Base-by-base conservation (phyloP, 1,139 yeast species). In the Candida sanyaensis region DNA sequence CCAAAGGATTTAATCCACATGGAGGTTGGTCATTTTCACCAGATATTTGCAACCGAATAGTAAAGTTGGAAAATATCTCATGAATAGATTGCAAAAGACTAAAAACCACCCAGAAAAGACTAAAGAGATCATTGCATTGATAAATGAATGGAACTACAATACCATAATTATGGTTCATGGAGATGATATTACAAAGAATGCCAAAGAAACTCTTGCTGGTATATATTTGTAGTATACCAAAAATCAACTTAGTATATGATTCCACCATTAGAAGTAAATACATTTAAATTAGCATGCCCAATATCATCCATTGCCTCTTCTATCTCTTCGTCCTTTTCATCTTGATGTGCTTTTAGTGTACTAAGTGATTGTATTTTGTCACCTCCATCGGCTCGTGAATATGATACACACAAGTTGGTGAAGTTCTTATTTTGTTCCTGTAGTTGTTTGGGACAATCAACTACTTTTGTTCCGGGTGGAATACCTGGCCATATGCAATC, bases 81-180 rank as follows among this genome's bases (percentile, higher is more conserved):
- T 27, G 64, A 60, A 17, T 60, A 41, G 43, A 30, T 21, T 47
- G 9, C 45, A 55, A 42, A 50, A 62, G 39, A 59, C 58, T 40
- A 55, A 52, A 44, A 34, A 52, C 11, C 29, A 37, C 38, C 49
- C 49, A n/a, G 53, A 46, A 29, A 49, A 51, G 6, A 32, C 44
- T 7, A 53, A 33, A n/a, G 75, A 66, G 1, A 42, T 73, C 46
- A 52, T 61, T 38, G 58, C 17, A 11, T 41, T 63, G 7, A 57
- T 78, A 37, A 45, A 58, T 37, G 46, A 52, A 6, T 73, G 78
- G 78, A 71, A 71, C 31, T 73, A 78, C 46, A 70, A 72, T 13
- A 63, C 67, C 24, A 65, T 80, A 46, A 69, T 81, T 29, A 64
- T 73, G 53, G 73, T 80, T 47, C 86, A 81, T 54, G 86, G 86